These are phyloP conservation scores for Amborella trichopoda DNA, from an alignment of 164 flowering plant genomes.

Conservation along the genomic window DNA sequence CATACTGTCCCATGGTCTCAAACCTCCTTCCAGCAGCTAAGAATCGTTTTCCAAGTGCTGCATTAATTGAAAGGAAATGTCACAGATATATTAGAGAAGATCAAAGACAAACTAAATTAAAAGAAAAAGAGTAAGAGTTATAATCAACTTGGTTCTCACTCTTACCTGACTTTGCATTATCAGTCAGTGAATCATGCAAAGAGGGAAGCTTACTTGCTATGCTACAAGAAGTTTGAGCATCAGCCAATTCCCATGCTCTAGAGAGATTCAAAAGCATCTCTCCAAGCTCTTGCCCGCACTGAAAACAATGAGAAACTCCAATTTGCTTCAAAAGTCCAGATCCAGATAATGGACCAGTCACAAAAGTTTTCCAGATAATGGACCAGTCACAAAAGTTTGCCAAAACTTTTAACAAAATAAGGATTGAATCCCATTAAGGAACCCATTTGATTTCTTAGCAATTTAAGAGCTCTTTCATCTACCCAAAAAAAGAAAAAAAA, in stretches of 20 bases:
- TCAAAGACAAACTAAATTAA: no score
- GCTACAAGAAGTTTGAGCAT: conserved; percentile 52
- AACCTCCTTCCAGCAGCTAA: conserved; percentile 81
- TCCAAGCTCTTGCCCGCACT: conserved; percentile 94
- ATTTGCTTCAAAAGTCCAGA: not conserved
- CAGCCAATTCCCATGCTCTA: conserved; percentile 87
- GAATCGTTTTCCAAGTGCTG: conserved; percentile 84
- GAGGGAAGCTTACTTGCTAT: conserved; percentile 55
- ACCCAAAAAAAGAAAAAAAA: not conserved
- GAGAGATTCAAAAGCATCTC: conserved; percentile 61
- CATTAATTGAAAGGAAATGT: conserved; percentile 12
- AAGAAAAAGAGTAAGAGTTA: no score
- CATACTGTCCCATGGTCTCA: conserved; percentile 90
- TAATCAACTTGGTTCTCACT: conserved; percentile 9
- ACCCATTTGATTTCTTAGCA: not conserved
- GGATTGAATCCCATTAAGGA: not conserved
- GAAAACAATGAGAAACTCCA: conserved; percentile 11
- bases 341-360: conserved; percentile 1
- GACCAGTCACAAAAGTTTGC: not conserved
- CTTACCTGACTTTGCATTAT: conserved; percentile 66
- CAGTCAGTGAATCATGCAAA: conserved; percentile 34
- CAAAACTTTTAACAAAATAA: not conserved
- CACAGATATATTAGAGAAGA: no score
- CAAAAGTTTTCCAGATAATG: not conserved
- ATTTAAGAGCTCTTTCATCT: not conserved